phyloP scores from a whole-genome alignment of 345 rosid genomes.

The Boechera retrofracta region DNA sequence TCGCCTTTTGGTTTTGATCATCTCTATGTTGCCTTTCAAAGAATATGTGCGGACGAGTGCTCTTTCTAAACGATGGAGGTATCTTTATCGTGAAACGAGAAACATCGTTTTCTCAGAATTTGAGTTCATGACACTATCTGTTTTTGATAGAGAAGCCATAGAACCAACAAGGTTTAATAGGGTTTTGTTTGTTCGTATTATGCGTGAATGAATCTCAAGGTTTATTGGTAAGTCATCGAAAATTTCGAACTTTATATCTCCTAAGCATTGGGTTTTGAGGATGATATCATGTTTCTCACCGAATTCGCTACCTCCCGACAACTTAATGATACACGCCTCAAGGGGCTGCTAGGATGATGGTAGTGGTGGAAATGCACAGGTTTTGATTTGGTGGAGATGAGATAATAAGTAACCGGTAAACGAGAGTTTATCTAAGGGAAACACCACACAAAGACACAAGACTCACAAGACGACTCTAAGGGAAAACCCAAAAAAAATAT shows the following conservation, averaged over 20 bases:
- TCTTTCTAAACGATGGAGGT: conserved; percentile 19
- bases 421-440: too few relatives aligned
- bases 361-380: too few relatives aligned
- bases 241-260: conserved; percentile 24
- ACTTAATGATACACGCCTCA: too few relatives aligned
- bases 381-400: too few relatives aligned
- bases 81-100: conserved; percentile 12
- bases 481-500: too few relatives aligned
- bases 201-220: not conserved
- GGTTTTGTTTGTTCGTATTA: not conserved
- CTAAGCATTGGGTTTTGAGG: not conserved
- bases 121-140: not conserved
- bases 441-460: too few relatives aligned
- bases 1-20: conserved; percentile 9
- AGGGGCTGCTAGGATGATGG: too few relatives aligned
- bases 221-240: not conserved
- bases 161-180: not conserved
- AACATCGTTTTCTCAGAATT: conserved; percentile 33
- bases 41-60: conserved; percentile 23
- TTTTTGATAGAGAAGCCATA: not conserved
- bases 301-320: conserved; percentile 16
- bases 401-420: too few relatives aligned
- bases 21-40: conserved; percentile 22
- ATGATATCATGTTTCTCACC: not conserved
- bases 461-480: too few relatives aligned